Base-by-base conservation (phyloP, 2,329 filamentous ascomycete genomes). In the Neophaeococcomyces aloes region DNA sequence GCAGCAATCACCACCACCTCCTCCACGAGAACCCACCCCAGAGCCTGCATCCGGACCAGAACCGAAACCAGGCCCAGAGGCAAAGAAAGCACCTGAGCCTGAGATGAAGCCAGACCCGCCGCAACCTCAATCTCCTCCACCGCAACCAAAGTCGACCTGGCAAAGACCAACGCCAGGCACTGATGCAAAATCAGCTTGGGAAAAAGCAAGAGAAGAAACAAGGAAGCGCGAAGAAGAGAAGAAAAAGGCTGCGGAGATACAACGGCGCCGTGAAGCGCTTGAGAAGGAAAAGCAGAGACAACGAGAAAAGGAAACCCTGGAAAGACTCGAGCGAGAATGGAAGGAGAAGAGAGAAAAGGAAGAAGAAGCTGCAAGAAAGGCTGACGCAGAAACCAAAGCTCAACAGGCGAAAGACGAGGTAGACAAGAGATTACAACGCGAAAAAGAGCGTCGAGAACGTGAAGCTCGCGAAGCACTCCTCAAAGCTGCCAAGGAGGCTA, bases 391-490 rank as follows among this genome's bases (percentile, higher is more conserved):
- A 11, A 10, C 15, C 30, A 42, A 42, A 25, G 39, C 39, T 7
- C 14, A 35, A 42, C 56, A 61, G 29, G 59, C 60, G 15, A 47
- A 47, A 29, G 48, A 50, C 27, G 50, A 50, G 38, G 50, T 39
- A 14, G 39, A 42, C 18, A 39, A 46, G 18, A 30, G 15, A 35
- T 11, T 39, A 36, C 30, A 32, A 38, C 19, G 40, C 23, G 47
- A 89, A 69, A 83, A 93, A 21, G 30, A 80, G 82, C 45, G 81
- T 86, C 39, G 81, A 85, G 52, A 83, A 91, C 57, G 85, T 93
- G 66, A 89, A 91, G 65, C 65, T 60, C 2, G 59, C 38, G 62
- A 62, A 45, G 61, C 56, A 1, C 55, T 57, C 6, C 61, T 61
- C 10, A 61, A 63, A 42, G 60, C 59, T 29, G 60, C 63, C 38